phyloP scores from a whole-genome alignment of 202 grass and related monocot species.

The Elaeis oleifera region DNA sequence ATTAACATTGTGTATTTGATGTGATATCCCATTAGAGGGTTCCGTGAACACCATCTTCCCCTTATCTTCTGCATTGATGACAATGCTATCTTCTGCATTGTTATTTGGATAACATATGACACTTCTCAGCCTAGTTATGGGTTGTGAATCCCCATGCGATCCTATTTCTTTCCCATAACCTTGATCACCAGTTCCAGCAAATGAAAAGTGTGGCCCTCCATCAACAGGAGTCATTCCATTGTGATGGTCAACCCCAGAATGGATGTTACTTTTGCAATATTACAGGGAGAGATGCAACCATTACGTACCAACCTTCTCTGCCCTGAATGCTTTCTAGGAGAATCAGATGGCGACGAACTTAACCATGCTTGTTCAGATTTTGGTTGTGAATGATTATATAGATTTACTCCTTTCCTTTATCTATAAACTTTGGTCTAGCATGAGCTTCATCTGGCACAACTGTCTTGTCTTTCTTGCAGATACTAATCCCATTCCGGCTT shows the following conservation, averaged over 20 bases:
- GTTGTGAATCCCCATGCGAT: not conserved
- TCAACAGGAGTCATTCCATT: too few relatives aligned
- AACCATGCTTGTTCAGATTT: conserved; percentile 18
- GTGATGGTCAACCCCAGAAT: conserved; percentile 1
- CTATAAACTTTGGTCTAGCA: conserved; percentile 25
- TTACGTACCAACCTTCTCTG: conserved; percentile 53
- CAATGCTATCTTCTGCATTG: too few relatives aligned
- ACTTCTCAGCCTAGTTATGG: not conserved
- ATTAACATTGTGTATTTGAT: conserved; percentile 20
- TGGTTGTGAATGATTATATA: conserved; percentile 10
- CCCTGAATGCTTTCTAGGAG: conserved; percentile 40
- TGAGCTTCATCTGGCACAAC: conserved; percentile 23
- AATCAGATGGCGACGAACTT: conserved; percentile 16
- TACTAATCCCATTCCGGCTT: conserved; percentile 21
- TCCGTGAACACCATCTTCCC: not conserved
- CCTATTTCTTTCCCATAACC: not conserved
- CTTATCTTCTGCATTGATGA: too few relatives aligned
- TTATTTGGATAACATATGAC: too few relatives aligned
- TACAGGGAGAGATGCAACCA: conserved; percentile 58
- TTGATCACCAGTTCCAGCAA: not conserved
- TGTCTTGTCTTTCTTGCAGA: conserved; percentile 36
- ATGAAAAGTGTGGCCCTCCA: not conserved
- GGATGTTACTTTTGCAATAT: conserved; percentile 31
- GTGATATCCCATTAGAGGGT: not conserved
- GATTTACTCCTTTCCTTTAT: conserved; percentile 25